Percentiles rank a stretch among this genome's conserved stretches.
phyloP scores from a whole-genome alignment of 2,329 filamentous ascomycete genomes.

The Xylaria sp. region DNA sequence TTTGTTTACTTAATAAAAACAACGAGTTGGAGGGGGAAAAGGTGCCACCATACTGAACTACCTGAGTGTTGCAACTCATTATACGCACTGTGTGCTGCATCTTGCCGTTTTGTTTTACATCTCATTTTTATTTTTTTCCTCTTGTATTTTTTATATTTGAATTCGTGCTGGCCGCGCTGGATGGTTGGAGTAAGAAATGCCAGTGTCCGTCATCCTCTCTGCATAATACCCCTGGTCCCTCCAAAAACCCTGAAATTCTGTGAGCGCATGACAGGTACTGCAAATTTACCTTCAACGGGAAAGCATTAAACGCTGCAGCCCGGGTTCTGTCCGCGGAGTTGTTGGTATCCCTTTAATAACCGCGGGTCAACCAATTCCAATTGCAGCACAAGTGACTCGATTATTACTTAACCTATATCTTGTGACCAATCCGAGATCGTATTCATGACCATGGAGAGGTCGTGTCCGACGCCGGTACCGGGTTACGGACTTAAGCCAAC shows the following conservation, averaged over 20 bases:
- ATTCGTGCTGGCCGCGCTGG: background rate
- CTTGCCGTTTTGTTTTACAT: background rate
- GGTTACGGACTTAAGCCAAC: background rate
- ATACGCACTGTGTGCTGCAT: background rate
- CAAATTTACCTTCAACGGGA: background rate
- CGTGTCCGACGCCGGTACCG: constrained; percentile 10
- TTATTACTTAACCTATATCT: constrained; percentile 13
- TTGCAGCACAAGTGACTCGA: constrained; percentile 7
- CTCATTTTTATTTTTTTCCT: background rate
- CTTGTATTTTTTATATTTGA: background rate
- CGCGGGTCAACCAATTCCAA: background rate
- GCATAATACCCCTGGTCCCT: background rate
- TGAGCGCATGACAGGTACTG: background rate
- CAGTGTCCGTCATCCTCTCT: background rate
- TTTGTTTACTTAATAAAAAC: background rate
- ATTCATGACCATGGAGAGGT: background rate
- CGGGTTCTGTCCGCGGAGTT: background rate
- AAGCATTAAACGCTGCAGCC: background rate
- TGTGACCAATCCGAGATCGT: constrained; percentile 14
- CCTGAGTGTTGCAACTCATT: background rate
- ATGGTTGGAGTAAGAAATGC: constrained; percentile 2
- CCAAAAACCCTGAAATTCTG: background rate
- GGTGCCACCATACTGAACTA: background rate
- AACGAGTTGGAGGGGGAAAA: background rate
- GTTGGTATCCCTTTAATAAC: background rate